phyloP scores from a whole-genome alignment of 2,329 filamentous ascomycete species.

The Cercospora berteroae region DNA sequence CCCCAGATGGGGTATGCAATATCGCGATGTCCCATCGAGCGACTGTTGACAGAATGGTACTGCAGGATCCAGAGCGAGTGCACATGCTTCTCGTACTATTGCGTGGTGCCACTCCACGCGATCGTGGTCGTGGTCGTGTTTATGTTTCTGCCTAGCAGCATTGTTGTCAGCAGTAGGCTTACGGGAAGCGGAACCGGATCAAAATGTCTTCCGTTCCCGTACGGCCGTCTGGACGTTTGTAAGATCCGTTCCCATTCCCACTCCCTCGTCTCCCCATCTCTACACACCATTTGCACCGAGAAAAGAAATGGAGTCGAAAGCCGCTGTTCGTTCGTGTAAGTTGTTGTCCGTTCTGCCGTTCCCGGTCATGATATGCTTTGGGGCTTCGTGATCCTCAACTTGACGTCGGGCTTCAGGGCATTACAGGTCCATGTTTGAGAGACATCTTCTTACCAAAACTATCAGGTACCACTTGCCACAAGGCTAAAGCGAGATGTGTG shows the following conservation, averaged over 20 bases:
- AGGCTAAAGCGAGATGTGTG: conserved; percentile 39
- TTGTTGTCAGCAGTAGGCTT: not conserved
- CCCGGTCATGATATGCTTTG: not conserved
- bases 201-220: not conserved
- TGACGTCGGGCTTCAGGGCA: not conserved
- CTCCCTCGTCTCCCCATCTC: not conserved
- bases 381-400: not conserved
- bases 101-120: not conserved
- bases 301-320: not conserved
- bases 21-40: not conserved
- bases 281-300: not conserved
- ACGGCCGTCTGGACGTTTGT: not conserved
- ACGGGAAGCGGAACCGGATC: not conserved
- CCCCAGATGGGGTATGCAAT: not conserved
- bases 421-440: not conserved
- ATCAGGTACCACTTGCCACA: conserved; percentile 33
- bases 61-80: not conserved
- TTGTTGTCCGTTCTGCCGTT: not conserved
- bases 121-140: not conserved
- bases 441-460: not conserved
- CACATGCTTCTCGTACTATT: not conserved
- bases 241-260: not conserved
- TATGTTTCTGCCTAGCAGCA: not conserved
- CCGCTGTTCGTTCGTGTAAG: not conserved
- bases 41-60: not conserved